Percentiles rank a stretch among this genome's conserved stretches.
phyloP scores from a whole-genome alignment of 148 eudicot genomes.

The Cornus controversa region DNA sequence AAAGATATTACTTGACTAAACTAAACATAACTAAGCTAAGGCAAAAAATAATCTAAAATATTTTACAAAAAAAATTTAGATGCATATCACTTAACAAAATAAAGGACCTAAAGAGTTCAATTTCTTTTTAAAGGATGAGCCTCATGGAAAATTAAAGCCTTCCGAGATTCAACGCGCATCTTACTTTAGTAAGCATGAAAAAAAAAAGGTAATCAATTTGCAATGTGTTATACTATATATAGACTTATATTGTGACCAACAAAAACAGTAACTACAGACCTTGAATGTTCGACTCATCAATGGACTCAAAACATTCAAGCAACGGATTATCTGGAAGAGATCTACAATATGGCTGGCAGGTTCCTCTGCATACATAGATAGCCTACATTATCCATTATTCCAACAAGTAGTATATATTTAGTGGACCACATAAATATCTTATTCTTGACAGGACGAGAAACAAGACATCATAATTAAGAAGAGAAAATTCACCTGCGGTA shows the following conservation, averaged over 20 bases:
- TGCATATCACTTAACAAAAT: too few relatives aligned
- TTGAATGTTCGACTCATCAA: constrained; percentile 43
- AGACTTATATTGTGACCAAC: neutral
- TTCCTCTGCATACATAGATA: constrained; percentile 58
- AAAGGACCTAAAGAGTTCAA: neutral
- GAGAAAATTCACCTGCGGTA: constrained; percentile 55
- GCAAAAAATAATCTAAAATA: neutral
- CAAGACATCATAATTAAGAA: constrained; percentile 12
- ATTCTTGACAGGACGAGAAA: neutral
- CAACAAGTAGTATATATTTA: neutral
- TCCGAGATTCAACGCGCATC: neutral
- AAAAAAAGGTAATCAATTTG: too few relatives aligned
- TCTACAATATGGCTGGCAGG: constrained; percentile 91
- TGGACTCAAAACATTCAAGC: constrained; percentile 75
- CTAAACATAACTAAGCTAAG: neutral
- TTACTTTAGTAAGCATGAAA: constrained; percentile 1
- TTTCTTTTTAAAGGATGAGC: neutral
- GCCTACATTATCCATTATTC: constrained; percentile 12
- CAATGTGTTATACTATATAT: neutral
- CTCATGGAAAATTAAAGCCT: too few relatives aligned
- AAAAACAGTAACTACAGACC: constrained; percentile 38
- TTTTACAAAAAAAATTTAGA: too few relatives aligned
- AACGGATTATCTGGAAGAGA: constrained; percentile 93
- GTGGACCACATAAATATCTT: neutral
- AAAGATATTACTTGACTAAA: neutral